Conservation (phyloP, 75 land plant species). For the Larix kaempferi region DNA sequence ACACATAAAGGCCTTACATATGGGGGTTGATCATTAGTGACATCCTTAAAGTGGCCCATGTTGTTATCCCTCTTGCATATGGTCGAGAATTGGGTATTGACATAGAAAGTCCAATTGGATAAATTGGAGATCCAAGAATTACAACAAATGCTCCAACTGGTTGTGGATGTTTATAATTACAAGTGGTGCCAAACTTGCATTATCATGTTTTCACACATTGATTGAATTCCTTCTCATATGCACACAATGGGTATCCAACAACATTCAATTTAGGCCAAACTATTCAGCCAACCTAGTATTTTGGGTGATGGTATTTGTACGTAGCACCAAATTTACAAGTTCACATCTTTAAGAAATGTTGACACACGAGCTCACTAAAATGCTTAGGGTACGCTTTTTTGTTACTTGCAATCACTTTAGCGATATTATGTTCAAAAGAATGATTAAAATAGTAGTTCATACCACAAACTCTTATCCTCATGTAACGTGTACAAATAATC, state of each 20-base stretch:
- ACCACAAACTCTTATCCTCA: too few relatives aligned
- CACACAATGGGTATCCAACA: conserved; percentile 42
- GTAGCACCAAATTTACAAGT: conserved; percentile 79
- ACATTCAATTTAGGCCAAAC: conserved; percentile 28
- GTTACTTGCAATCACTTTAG: background rate
- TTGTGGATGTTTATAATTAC: conserved; percentile 69
- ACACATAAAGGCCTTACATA: conserved; percentile 74
- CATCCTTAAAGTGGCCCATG: too few relatives aligned
- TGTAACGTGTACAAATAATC: too few relatives aligned
- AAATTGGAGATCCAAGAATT: conserved; percentile 10
- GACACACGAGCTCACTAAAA: conserved; percentile 36
- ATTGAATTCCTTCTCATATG: conserved; percentile 55
- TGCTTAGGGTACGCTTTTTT: conserved; percentile 32
- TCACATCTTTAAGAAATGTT: conserved; percentile 76
- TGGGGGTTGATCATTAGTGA: too few relatives aligned
- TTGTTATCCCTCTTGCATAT: too few relatives aligned
- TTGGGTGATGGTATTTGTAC: conserved; percentile 75
- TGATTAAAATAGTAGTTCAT: too few relatives aligned
- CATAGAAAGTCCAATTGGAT: conserved; percentile 25
- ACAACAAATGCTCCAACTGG: conserved; percentile 25
- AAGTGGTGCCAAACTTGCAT: conserved; percentile 35
- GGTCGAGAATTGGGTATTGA: too few relatives aligned
- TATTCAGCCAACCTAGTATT: conserved; percentile 29
- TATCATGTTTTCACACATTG: conserved; percentile 21
- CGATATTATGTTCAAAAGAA: background rate